Evolutionary conservation across 176 grass and related monocot genomes (phyloP).

Genomic region (Carex myosuroides): DNA sequence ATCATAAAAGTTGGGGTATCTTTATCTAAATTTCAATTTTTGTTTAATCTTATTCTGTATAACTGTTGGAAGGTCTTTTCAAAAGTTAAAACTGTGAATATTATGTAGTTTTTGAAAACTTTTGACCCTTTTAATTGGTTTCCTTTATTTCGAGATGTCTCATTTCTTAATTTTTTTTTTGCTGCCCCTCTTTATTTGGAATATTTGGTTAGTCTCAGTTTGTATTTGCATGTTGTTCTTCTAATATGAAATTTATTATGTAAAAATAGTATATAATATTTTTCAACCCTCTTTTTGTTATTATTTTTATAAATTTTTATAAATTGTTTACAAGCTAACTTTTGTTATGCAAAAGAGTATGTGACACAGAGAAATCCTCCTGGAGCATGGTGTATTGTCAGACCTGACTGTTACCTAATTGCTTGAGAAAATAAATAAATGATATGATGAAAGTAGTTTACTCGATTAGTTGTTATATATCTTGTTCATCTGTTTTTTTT

Average conservation of each 20-base stretch:
- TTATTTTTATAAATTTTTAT: too few species aligned
- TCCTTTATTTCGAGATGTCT: background rate
- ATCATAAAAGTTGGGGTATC: background rate
- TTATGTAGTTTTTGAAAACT: background rate
- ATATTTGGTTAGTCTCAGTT: background rate
- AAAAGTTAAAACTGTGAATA: background rate
- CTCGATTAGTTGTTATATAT: background rate
- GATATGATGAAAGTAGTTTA: too few species aligned
- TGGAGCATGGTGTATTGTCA: too few species aligned
- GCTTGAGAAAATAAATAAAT: too few species aligned
- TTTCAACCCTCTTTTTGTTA: too few species aligned
- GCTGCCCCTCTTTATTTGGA: background rate
- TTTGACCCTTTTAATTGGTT: background rate
- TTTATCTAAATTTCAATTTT: background rate
- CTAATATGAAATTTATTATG: background rate
- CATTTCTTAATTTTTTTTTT: background rate
- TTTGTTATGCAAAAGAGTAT: too few species aligned
- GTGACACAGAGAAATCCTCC: too few species aligned
- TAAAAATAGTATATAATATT: background rate
- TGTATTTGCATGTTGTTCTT: background rate
- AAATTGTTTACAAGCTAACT: too few species aligned
- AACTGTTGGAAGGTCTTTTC: background rate
- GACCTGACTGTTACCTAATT: too few species aligned
- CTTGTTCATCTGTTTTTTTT: background rate
- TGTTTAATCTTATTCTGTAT: background rate